Conservation (phyloP, 2,329 filamentous ascomycete species). For the Colletotrichum sojae region DNA sequence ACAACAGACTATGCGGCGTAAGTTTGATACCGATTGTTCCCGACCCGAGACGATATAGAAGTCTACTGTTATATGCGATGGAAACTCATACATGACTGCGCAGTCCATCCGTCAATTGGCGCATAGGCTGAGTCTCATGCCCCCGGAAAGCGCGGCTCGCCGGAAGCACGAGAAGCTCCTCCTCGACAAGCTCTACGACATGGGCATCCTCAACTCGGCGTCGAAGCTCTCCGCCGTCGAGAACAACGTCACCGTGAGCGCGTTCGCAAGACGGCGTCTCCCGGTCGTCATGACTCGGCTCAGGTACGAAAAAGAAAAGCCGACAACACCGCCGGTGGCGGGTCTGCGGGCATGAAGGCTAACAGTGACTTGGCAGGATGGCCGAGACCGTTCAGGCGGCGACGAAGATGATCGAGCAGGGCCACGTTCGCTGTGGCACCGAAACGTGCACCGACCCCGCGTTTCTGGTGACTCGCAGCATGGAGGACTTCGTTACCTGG, state of each 20-base stretch:
- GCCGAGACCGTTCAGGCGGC: slow-evolving; percentile 89
- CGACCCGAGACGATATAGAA: not conserved
- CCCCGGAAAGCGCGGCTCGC: slow-evolving; percentile 82
- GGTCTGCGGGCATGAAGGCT: slow-evolving; percentile 3
- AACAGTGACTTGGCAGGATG: slow-evolving; percentile 67
- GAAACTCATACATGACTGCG: slow-evolving; percentile 45
- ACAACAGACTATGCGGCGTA: slow-evolving; percentile 78
- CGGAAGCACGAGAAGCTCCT: slow-evolving; percentile 89
- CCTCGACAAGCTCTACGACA: slow-evolving; percentile 92
- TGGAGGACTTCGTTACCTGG: slow-evolving; percentile 98
- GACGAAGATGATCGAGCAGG: slow-evolving; percentile 91
- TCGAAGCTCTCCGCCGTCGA: slow-evolving; percentile 89
- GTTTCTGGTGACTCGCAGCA: slow-evolving; percentile 87
- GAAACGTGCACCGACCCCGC: slow-evolving; percentile 92
- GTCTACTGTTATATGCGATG: not conserved
- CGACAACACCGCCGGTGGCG: not conserved
- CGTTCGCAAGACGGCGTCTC: slow-evolving; percentile 86
- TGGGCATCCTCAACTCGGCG: slow-evolving; percentile 84
- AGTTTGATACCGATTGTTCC: slow-evolving; percentile 46
- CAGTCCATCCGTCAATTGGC: slow-evolving; percentile 90
- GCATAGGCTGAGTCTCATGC: slow-evolving; percentile 87
- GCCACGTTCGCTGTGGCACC: slow-evolving; percentile 91
- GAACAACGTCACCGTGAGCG: slow-evolving; percentile 88
- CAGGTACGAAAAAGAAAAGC: slow-evolving; percentile 52
- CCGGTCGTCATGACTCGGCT: slow-evolving; percentile 92